phyloP scores from a whole-genome alignment of 2,329 filamentous ascomycete species.

The Microsporum canis region DNA sequence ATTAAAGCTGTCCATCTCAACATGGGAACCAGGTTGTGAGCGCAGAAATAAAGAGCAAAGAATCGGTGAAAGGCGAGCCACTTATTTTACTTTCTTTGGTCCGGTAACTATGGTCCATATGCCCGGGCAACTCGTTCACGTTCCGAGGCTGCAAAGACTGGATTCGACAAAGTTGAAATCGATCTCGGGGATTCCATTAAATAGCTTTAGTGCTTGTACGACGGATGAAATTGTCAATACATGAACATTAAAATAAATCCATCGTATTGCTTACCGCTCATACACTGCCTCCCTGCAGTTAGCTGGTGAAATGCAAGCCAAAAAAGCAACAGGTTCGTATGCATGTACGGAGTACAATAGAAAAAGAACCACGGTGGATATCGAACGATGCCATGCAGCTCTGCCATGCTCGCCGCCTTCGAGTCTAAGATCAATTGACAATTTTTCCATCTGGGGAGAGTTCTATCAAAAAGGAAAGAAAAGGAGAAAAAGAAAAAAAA shows the following conservation, averaged over 20 bases:
- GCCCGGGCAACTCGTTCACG: background rate
- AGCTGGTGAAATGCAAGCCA: background rate
- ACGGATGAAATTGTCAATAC: constrained; percentile 1
- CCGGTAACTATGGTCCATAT: background rate
- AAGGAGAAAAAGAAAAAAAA: background rate
- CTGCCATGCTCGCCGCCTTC: background rate
- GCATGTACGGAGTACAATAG: background rate
- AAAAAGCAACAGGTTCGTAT: background rate
- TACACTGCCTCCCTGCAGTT: background rate
- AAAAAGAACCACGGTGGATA: background rate
- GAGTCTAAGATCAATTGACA: background rate
- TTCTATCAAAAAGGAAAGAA: background rate
- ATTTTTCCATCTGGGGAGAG: background rate
- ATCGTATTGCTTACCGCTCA: background rate
- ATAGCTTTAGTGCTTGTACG: background rate
- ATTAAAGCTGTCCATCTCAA: constrained; percentile 43
- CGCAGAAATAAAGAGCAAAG: background rate
- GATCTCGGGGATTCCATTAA: background rate
- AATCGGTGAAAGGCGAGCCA: background rate
- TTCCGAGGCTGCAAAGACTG: background rate
- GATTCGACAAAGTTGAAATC: background rate
- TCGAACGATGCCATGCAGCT: background rate
- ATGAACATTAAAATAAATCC: background rate
- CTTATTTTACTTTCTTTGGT: background rate
- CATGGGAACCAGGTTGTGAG: constrained; percentile 31